Evolutionary conservation across 2,329 filamentous ascomycete genomes (phyloP), one percentile per base, ranked within the genome.

Genomic region (Alternaria sp.): DNA sequence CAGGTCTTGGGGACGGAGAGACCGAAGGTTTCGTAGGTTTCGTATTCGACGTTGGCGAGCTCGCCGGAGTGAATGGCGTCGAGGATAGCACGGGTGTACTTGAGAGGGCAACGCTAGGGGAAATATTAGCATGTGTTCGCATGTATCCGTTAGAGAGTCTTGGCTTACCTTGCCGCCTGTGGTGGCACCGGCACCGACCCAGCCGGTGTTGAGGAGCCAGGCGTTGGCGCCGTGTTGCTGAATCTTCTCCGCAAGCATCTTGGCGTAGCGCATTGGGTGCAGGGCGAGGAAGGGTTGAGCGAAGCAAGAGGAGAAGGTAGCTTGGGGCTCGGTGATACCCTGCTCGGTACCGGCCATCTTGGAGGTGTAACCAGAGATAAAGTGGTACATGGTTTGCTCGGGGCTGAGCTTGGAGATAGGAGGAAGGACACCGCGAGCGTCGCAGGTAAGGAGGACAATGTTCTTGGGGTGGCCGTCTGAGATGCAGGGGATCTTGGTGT

Each of bases 271-370:
- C 95, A 99, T 99, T 74, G 95, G 95, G 87, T 99, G 95, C 60
- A 99, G 90, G 42, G 95, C 95, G 75, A 99, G 86, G 93, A 99
- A 99, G 64, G 95, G 95, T 84, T 99, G 95, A 57, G 95, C 95
- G 83, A 99, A 99, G 89, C 95, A 99, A 54, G 94, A 96, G 26
- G 94, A 98, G 89, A 99, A 99, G 75, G 95, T 99, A 24, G 95
- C 95, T 83, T 98, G 93, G 67, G 95, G 95, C 84, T 99, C 95
- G 9, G 92, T 96, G 68, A 99, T 89, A 76, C 95, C 95, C 69
- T 97, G 93, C 84, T 99, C 95, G 34, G 95, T 99, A 76, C 95
- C 95, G 68, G 95, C 95, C 95, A 99, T 99, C 90, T 99, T 99
- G 78, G 94, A 98, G 67, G 95, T 99, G 87, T 99, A 99, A 73